These are phyloP conservation scores for Hippophae rhamnoides DNA, from an alignment of 306 rosid genomes.

Conservation along the genomic window DNA sequence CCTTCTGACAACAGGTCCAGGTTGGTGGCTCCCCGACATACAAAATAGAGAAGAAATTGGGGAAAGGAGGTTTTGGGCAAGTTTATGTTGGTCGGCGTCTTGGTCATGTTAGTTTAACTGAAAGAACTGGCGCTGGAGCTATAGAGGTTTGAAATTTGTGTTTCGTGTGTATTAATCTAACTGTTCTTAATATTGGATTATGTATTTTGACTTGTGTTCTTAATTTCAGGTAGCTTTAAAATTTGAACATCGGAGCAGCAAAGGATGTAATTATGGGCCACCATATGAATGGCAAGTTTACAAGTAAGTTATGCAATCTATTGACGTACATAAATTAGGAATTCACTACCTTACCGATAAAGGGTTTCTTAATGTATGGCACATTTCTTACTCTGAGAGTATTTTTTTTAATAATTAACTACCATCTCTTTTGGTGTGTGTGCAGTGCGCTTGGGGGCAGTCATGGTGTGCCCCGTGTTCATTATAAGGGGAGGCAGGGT, in stretches of 20 bases:
- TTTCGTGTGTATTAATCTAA: slow-evolving; percentile 9
- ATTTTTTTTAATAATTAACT: background rate
- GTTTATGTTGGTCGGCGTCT: slow-evolving; percentile 77
- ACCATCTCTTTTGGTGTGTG: background rate
- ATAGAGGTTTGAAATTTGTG: slow-evolving; percentile 38
- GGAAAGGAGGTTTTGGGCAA: slow-evolving; percentile 93
- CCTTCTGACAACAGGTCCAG: slow-evolving; percentile 28
- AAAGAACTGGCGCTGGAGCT: slow-evolving; percentile 62
- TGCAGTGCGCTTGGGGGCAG: slow-evolving; percentile 41
- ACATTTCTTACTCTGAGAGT: too few relatives aligned
- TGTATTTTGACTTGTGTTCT: slow-evolving; percentile 6
- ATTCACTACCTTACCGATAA: background rate
- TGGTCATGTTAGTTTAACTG: slow-evolving; percentile 36
- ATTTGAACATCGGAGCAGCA: slow-evolving; percentile 90
- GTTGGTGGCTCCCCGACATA: slow-evolving; percentile 48
- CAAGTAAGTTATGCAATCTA: slow-evolving; percentile 42
- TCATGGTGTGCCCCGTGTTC: slow-evolving; percentile 46
- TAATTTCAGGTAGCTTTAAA: slow-evolving; percentile 75
- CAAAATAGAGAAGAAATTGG: slow-evolving; percentile 39
- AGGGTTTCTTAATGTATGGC: background rate
- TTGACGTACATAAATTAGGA: background rate
- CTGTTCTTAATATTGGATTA: background rate
- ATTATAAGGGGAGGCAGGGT: slow-evolving; percentile 42
- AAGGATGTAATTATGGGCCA: slow-evolving; percentile 84
- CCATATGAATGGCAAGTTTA: slow-evolving; percentile 97